Evolutionary conservation across 1,284 basidiomycete genomes (phyloP).

Genomic region (Naganishia liquefaciens): DNA sequence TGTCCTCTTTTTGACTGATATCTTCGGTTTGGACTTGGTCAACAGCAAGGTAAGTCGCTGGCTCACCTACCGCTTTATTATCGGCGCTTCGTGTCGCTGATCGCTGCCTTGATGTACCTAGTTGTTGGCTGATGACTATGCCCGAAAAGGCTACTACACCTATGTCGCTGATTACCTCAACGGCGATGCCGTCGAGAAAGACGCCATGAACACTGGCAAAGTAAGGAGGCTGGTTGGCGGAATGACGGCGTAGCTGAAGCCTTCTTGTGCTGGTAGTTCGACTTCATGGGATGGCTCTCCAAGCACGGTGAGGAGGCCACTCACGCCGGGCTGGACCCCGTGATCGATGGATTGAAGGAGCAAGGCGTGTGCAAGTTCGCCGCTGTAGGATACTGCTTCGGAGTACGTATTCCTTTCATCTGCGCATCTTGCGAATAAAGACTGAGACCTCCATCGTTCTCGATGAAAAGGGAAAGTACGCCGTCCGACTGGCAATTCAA

Average conservation of each 20-base stretch:
- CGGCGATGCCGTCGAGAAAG: conserved; percentile 60
- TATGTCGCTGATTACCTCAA: conserved; percentile 64
- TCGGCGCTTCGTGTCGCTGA: neutral
- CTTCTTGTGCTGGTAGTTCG: conserved; percentile 48
- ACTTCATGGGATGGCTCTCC: conserved; percentile 59
- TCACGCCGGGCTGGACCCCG: conserved; percentile 61
- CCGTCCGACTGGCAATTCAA: conserved; percentile 69
- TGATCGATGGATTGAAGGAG: conserved; percentile 62
- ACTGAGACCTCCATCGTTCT: conserved; percentile 20
- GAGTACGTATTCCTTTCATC: conserved; percentile 55
- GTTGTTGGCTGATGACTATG: conserved; percentile 65
- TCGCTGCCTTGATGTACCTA: conserved; percentile 28
- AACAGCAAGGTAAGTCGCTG: conserved; percentile 58
- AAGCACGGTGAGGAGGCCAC: conserved; percentile 59
- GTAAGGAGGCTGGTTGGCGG: conserved; percentile 36
- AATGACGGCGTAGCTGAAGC: neutral
- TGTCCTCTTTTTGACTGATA: conserved; percentile 62
- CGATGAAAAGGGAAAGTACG: conserved; percentile 60
- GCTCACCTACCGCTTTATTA: neutral
- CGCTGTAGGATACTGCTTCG: conserved; percentile 70
- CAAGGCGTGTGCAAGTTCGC: conserved; percentile 63
- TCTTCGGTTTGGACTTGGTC: conserved; percentile 64
- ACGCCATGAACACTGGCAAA: conserved; percentile 47
- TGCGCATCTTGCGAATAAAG: neutral
- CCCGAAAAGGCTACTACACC: conserved; percentile 68